Evolutionary conservation across 306 rosid species (phyloP).

Genomic region (Cucumis sativus): Cucumber_9930_V3 NC_026656.2:22505001-22505500

Average conservation of each 20-base stretch:
- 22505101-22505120: too few species aligned
- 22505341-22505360: slow-evolving; percentile 8
- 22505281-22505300: background rate
- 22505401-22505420: background rate
- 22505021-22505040: too few species aligned
- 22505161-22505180: too few species aligned
- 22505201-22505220: background rate
- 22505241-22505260: background rate
- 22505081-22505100: too few species aligned
- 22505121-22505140: too few species aligned
- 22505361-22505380: background rate
- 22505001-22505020: too few species aligned
- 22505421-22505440: background rate
- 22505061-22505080: too few species aligned
- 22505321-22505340: background rate
- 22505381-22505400: slow-evolving; percentile 5
- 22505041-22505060: too few species aligned
- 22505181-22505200: too few species aligned
- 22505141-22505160: too few species aligned
- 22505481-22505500: background rate
- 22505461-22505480: background rate
- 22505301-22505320: background rate
- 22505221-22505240: background rate
- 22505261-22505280: background rate
- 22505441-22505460: background rate